Conservation (phyloP, 495 filamentous ascomycete species). For the Thermochaetoides thermophila region DNA sequence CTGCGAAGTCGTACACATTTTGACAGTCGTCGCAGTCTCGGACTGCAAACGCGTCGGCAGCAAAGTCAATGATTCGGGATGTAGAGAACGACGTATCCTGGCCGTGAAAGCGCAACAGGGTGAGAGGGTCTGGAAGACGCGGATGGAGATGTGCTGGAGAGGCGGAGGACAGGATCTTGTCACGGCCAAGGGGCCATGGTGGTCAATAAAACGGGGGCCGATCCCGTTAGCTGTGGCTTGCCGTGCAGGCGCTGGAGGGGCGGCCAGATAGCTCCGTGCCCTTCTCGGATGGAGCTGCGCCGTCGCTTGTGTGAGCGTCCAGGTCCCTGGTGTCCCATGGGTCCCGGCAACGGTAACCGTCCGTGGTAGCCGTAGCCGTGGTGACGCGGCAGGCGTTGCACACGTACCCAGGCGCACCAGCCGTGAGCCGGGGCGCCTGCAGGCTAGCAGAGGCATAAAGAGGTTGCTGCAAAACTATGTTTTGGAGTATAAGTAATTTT, state of each 20-base stretch:
- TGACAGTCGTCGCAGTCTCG: not conserved
- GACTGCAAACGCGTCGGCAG: not conserved
- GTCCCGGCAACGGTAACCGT: not conserved
- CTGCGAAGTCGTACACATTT: no score
- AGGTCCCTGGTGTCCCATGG: not conserved
- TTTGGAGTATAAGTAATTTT: not conserved
- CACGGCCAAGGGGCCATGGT: no score
- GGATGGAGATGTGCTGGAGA: conserved; percentile 5
- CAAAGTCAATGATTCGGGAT: conserved; percentile 2
- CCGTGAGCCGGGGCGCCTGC: conserved; percentile 11
- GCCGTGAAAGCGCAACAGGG: conserved; percentile 12
- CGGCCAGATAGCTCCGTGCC: conserved; percentile 9
- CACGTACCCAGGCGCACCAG: conserved; percentile 20
- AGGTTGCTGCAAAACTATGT: not conserved
- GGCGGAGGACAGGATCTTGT: conserved; percentile 1
- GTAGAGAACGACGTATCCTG: conserved; percentile 8
- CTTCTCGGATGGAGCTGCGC: conserved; percentile 8
- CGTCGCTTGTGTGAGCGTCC: conserved; percentile 9
- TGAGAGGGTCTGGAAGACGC: conserved; percentile 21
- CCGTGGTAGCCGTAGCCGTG: no score
- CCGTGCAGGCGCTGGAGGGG: no score
- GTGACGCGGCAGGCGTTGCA: no score
- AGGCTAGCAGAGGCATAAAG: conserved; percentile 11
- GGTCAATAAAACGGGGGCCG: no score
- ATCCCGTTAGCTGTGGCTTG: no score